Conservation (phyloP, 176 grass and related monocot genomes). For the Zoysia japonica region DNA sequence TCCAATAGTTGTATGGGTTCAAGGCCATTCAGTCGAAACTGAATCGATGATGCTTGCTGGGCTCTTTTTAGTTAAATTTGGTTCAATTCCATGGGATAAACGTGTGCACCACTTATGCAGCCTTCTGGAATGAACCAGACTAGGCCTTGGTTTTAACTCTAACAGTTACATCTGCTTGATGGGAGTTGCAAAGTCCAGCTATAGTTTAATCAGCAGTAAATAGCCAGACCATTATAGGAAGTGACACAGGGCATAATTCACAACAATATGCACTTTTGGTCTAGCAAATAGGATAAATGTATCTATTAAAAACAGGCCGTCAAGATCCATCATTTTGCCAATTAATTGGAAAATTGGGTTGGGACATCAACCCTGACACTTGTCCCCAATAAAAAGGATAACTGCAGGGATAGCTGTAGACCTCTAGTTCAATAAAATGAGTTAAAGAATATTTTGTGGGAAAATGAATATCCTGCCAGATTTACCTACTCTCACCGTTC, state of each 20-base stretch:
- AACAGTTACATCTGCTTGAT: neutral
- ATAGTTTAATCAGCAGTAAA: neutral
- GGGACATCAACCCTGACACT: neutral
- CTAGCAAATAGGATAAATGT: slow-evolving; percentile 6
- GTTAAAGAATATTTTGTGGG: too few relatives aligned
- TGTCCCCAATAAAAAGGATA: neutral
- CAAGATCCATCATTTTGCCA: neutral
- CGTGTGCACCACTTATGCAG: slow-evolving; percentile 6
- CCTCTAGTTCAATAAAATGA: too few relatives aligned
- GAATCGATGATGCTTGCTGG: neutral
- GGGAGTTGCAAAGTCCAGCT: neutral
- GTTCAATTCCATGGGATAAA: neutral
- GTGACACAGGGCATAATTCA: neutral
- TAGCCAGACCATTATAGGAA: slow-evolving; percentile 1
- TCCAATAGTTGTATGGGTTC: neutral
- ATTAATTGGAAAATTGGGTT: neutral
- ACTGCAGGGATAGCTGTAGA: neutral
- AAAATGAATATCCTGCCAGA: too few relatives aligned
- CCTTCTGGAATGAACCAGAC: neutral
- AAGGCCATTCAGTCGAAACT: neutral
- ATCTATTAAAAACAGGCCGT: neutral
- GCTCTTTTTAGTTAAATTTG: neutral
- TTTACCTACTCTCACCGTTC: too few relatives aligned
- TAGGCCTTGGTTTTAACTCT: neutral
- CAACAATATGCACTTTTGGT: neutral